Evolutionary conservation across 495 filamentous ascomycete genomes (phyloP).

Genomic region (Pyronema domesticum): DNA sequence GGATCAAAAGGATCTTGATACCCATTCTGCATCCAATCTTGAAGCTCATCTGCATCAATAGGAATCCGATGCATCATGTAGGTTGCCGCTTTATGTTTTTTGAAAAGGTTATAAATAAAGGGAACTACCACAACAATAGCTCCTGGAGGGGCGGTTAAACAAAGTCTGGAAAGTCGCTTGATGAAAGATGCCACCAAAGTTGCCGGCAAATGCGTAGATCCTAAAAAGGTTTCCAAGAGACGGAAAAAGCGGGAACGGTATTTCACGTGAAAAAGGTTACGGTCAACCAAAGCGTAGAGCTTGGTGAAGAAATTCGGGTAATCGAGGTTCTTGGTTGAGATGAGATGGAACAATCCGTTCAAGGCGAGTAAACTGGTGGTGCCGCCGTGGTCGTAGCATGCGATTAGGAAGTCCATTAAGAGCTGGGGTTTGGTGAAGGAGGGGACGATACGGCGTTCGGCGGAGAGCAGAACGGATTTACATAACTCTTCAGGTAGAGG

Average conservation of each 20-base stretch:
- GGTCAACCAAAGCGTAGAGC: conserved; percentile 77
- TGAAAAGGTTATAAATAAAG: conserved; percentile 89
- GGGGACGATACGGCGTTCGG: conserved; percentile 60
- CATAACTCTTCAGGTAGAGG: conserved; percentile 50
- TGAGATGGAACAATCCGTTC: conserved; percentile 87
- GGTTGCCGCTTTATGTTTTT: conserved; percentile 70
- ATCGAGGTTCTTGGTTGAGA: conserved; percentile 81
- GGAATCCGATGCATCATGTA: conserved; percentile 80
- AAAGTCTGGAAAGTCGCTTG: conserved; percentile 68
- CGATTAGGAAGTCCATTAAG: conserved; percentile 94
- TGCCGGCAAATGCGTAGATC: conserved; percentile 84
- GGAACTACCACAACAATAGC: conserved; percentile 79
- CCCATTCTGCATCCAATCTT: conserved; percentile 43
- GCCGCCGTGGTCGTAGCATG: conserved; percentile 74
- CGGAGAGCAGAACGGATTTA: conserved; percentile 56
- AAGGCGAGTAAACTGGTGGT: conserved; percentile 72
- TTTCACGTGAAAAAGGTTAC: conserved; percentile 73
- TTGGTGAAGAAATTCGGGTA: conserved; percentile 90
- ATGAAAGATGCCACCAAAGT: conserved; percentile 86
- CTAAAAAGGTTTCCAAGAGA: conserved; percentile 74
- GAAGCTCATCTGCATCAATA: conserved; percentile 37
- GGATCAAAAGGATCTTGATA: conserved; percentile 65
- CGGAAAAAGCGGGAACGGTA: conserved; percentile 89
- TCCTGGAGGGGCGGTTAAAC: conserved; percentile 66
- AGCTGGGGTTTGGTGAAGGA: conserved; percentile 74